Evolutionary conservation across 108 stramenopile genomes (phyloP), one percentile per base, ranked within the genome.

Genomic region (Cyclotella distinguenda): DNA sequence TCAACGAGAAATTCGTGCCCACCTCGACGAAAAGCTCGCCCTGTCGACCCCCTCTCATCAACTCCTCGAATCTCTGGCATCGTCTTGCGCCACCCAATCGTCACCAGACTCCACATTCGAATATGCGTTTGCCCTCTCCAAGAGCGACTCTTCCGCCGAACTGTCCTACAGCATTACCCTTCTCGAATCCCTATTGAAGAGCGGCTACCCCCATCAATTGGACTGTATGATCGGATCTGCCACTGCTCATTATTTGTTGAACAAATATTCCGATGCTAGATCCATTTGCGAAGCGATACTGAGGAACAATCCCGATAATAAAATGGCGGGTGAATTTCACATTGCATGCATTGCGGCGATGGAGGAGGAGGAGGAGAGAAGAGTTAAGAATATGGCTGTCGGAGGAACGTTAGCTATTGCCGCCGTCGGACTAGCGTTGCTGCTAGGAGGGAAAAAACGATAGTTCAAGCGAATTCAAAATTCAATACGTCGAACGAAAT

Each of bases 171-270:
- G 89, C 27, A 73, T 93, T 27, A 70, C 82, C 36, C 85, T 93
- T 33, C 74, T 93, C 16, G 86, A 90, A 78, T 86, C 87, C 15
- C 64, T 93, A 7, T 73, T 90, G 12, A 85, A 82, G 65, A 16
- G 13, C 21, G 88, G 87, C 19, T 93, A 88, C 58, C 78, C 79
- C 35, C 87, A 90, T 72, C 86, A 90, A 70, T 52, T 93, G 0
- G 91, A 93, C 69, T 90, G 89, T 57, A 88, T 93, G 89, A 86
- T 85, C 66, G 91, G 89, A 13, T 60, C 84, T 0, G 85, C 87
- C 0, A 73, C 77, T n/a, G 91, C 91, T 6, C 69, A 87, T 35
- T 93, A 93, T 57, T 72, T 89, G 23, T 68, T 93, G 56, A 84
- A 78, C 44, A 76, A 88, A 49, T 88, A 85, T 49, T 74, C 85